phyloP scores from a whole-genome alignment of 2,329 filamentous ascomycete genomes.

The Corinectria fuckeliana region DNA sequence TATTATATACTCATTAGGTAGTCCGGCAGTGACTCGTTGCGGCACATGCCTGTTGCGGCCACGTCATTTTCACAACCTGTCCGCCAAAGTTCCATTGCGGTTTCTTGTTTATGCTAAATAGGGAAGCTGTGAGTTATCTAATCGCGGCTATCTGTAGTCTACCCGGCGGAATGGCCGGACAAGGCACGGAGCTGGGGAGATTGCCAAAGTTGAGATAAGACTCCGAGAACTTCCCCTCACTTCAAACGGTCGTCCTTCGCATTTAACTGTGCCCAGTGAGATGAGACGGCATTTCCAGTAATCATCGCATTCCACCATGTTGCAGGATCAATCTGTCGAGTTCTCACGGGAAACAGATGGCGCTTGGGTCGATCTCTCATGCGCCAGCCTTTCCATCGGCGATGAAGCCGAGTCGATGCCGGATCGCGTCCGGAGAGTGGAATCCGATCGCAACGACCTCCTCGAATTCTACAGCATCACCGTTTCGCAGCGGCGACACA shows the following conservation, averaged over 20 bases:
- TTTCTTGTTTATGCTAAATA: conserved; percentile 6
- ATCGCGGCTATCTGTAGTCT: too few relatives aligned
- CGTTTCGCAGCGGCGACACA: conserved; percentile 49
- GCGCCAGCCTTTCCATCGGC: not conserved
- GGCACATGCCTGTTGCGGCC: too few relatives aligned
- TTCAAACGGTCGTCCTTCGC: not conserved
- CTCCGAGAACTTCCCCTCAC: conserved; percentile 17
- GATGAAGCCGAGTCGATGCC: conserved; percentile 43
- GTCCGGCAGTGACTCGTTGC: too few relatives aligned
- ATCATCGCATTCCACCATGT: conserved; percentile 5
- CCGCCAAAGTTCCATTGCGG: not conserved
- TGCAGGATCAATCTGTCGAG: conserved; percentile 2
- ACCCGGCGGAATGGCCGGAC: not conserved
- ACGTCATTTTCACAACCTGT: too few relatives aligned
- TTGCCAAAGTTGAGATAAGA: not conserved
- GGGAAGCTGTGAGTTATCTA: not conserved
- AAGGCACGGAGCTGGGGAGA: not conserved
- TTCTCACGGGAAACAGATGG: conserved; percentile 16
- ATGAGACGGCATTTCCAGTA: not conserved
- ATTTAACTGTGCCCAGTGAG: not conserved
- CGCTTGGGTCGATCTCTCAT: conserved; percentile 16
- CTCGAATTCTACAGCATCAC: conserved; percentile 56
- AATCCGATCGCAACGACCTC: conserved; percentile 54
- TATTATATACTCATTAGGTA: too few relatives aligned
- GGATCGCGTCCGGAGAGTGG: conserved; percentile 52